These are phyloP conservation scores for Xylaria grammica DNA, from an alignment of 495 filamentous ascomycete genomes.

Conservation along the genomic window DNA sequence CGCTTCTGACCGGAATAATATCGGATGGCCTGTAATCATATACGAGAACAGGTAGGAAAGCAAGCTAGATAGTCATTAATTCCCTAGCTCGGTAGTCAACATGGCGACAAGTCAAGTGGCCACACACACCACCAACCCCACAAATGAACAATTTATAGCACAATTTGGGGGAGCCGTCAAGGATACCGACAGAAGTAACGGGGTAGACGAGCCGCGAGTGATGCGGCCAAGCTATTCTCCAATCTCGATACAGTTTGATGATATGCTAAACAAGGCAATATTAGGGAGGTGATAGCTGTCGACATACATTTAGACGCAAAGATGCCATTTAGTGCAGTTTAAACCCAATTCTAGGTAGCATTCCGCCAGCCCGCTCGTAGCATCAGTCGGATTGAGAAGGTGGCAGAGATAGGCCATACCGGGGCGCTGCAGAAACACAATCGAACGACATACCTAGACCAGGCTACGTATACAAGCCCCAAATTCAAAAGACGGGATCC, in stretches of 20 bases:
- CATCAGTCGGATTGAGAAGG: conserved; percentile 16
- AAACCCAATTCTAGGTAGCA: background rate
- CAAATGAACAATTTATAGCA: background rate
- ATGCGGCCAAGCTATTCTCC: conserved; percentile 9
- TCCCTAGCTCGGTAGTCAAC: too few relatives aligned
- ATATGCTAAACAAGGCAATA: conserved; percentile 8
- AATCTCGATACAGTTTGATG: background rate
- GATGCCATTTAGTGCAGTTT: background rate
- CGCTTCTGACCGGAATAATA: too few relatives aligned
- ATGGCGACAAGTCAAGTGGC: too few relatives aligned
- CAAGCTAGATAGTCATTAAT: too few relatives aligned
- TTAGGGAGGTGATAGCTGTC: background rate
- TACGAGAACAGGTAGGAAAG: too few relatives aligned
- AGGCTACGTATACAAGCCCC: background rate
- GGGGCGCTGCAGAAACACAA: conserved; percentile 9
- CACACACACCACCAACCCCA: too few relatives aligned
- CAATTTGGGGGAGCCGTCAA: background rate
- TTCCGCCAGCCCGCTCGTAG: conserved; percentile 12
- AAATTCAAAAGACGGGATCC: too few relatives aligned
- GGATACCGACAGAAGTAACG: background rate
- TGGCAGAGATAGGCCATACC: conserved; percentile 12
- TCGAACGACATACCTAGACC: background rate
- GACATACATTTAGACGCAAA: background rate
- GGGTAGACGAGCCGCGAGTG: background rate
- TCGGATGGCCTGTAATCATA: too few relatives aligned